A percentile compares a stretch with the other conserved stretches of the same genome.
phyloP scores from a whole-genome alignment of 495 filamentous ascomycete genomes.

The Trichoderma gamsii region DNA sequence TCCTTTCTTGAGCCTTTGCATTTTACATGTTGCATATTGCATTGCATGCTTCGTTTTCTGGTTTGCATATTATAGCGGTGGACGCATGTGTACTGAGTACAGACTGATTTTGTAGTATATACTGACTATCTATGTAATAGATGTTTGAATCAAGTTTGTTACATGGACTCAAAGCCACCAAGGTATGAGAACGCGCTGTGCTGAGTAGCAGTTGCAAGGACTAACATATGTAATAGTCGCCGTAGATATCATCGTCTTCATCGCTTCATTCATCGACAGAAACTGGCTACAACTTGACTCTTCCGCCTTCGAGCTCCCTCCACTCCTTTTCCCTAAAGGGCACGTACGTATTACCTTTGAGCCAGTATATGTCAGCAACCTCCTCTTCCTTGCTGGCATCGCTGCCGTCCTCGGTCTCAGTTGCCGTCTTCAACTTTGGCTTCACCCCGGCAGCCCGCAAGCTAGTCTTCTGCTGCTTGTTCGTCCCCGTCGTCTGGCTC shows the following conservation, averaged over 20 bases:
- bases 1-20: neutral
- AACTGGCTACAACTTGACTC: constrained; percentile 58
- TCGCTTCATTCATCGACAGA: neutral
- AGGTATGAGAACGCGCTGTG: too few species aligned
- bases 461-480: constrained; percentile 76
- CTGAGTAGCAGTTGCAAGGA: too few species aligned
- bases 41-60: neutral
- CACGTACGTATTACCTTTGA: constrained; percentile 60
- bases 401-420: neutral
- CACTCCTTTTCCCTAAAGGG: constrained; percentile 62
- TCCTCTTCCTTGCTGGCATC: constrained; percentile 23
- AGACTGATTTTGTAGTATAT: neutral
- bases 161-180: too few species aligned
- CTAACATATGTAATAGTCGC: neutral
- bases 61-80: neutral
- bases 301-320: constrained; percentile 58
- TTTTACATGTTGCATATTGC: neutral
- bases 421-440: constrained; percentile 27
- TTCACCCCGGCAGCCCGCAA: constrained; percentile 71
- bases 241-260: neutral
- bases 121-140: neutral
- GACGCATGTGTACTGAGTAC: neutral
- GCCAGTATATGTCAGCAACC: constrained; percentile 58
- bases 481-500: constrained; percentile 70
- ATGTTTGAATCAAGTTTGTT: neutral